Evolutionary conservation across 768 basidiomycete species (phyloP).

Genomic region (Amanita pallidorosea): DNA sequence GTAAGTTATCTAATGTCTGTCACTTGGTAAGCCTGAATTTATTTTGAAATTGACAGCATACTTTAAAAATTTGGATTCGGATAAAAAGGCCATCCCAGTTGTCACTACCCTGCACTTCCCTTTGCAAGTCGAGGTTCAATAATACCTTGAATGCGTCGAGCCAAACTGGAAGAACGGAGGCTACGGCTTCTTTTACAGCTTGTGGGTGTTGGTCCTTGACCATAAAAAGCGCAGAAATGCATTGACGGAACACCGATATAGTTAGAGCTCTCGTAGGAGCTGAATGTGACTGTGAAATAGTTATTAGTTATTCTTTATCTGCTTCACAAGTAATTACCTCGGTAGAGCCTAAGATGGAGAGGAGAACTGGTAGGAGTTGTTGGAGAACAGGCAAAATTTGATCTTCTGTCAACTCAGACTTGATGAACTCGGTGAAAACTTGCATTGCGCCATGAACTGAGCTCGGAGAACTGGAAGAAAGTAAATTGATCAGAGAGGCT

Average conservation of each 20-base stretch:
- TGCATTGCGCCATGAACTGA: constrained; percentile 95
- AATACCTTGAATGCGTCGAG: constrained; percentile 81
- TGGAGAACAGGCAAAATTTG: constrained; percentile 89
- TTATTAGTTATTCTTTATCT: constrained; percentile 4
- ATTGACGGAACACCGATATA: constrained; percentile 84
- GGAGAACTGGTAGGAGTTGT: constrained; percentile 77
- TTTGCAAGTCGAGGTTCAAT: constrained; percentile 48
- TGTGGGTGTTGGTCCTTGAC: constrained; percentile 90
- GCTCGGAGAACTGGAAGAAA: constrained; percentile 61
- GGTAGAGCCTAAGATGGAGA: constrained; percentile 65
- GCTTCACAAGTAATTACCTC: constrained; percentile 36
- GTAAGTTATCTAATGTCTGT: constrained; percentile 65
- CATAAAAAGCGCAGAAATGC: constrained; percentile 83
- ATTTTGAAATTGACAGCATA: constrained; percentile 18
- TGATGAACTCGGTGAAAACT: constrained; percentile 90
- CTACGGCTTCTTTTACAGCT: constrained; percentile 73
- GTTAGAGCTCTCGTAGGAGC: constrained; percentile 78
- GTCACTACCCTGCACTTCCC: constrained; percentile 44
- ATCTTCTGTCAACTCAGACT: constrained; percentile 87
- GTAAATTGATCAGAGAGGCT: constrained; percentile 57
- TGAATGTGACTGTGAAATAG: constrained; percentile 43
- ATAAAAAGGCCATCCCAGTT: constrained; percentile 81
- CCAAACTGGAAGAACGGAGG: constrained; percentile 81
- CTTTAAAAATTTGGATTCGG: constrained; percentile 79
- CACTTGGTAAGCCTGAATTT: not conserved